These are phyloP conservation scores for Mycosphaerella sp. DNA, from an alignment of 2,329 filamentous ascomycete species.

Conservation along the genomic window DNA sequence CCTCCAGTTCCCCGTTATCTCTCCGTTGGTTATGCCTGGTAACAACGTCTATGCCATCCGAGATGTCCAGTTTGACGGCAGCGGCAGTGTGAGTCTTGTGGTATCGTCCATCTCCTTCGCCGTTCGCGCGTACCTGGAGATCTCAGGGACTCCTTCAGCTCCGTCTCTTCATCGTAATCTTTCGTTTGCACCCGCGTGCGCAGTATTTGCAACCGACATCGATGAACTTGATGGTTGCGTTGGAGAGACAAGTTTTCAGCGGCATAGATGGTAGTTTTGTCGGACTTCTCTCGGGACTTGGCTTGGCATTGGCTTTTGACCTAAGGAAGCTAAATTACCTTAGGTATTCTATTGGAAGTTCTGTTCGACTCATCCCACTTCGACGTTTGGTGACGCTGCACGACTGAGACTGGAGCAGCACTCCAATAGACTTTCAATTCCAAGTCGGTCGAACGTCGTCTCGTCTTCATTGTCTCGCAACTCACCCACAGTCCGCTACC, in stretches of 20 bases:
- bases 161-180: neutral
- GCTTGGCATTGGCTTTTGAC: too few species aligned
- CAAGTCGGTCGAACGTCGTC: neutral
- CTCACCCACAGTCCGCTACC: conserved; percentile 1
- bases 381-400: neutral
- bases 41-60: neutral
- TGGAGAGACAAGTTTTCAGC: too few species aligned
- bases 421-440: neutral
- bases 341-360: neutral
- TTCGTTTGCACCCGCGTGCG: neutral
- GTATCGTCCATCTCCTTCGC: neutral
- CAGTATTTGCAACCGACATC: too few species aligned
- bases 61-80: neutral
- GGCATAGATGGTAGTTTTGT: too few species aligned
- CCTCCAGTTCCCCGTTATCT: neutral
- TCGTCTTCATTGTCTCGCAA: neutral
- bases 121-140: too few species aligned
- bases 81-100: neutral
- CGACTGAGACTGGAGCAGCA: conserved; percentile 1
- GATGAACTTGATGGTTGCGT: too few species aligned
- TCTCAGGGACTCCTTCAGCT: neutral
- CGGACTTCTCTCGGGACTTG: too few species aligned
- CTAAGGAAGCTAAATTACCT: neutral
- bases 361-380: conserved; percentile 5
- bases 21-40: neutral